Evolutionary conservation across 1,284 basidiomycete genomes (phyloP), one percentile per base, ranked within the genome.

Genomic region (Sporisorium iseilematis-ciliati): DNA sequence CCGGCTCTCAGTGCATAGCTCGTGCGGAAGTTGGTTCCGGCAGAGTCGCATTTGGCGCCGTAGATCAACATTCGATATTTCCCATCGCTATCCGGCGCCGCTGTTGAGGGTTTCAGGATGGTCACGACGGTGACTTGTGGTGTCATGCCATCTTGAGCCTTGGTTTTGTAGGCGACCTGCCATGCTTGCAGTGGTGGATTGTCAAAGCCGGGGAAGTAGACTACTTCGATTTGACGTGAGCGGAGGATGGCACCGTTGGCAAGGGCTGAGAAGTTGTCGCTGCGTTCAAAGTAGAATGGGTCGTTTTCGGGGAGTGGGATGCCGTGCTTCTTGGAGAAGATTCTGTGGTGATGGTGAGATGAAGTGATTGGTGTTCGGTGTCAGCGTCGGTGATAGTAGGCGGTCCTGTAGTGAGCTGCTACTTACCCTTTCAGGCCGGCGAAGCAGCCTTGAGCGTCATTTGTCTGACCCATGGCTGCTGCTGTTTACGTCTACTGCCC

Each of bases 91-190:
- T 75, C 75, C 0, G 64, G 60, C 10, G 16, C 23, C 0, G 74
- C 71, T 7, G 59, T 75, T 4, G 63, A 59, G 0, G 79, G 79
- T 4, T 41, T 21, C 23, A 81, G 53, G 18, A 81, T 67, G 45
- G 78, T 79, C 0, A 67, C 41, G 1, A 80, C 75, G 6, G 72
- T 78, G 7, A 78, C 61, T 40, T 78, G 72, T 5, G 69, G 52
- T 4, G 69, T 73, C 58, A 62, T 62, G 23, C 74, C 76, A 57
- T 78, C 60, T 41, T 77, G 68, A 2, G 66, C 62, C 7, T 45
- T 70, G 20, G 79, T 78, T 45, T 71, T 69, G 68, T 73, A 79
- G 0, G 75, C 70, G 3, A 81, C 59, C 56, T 81, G 79, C 74
- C 72, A 79, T 0, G 65, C 73, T 46, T 71, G 60, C 1, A 79